Evolutionary conservation across 192 early-diverging fungal species (phyloP).

Genomic region (Gamsiella multidivaricata): DNA sequence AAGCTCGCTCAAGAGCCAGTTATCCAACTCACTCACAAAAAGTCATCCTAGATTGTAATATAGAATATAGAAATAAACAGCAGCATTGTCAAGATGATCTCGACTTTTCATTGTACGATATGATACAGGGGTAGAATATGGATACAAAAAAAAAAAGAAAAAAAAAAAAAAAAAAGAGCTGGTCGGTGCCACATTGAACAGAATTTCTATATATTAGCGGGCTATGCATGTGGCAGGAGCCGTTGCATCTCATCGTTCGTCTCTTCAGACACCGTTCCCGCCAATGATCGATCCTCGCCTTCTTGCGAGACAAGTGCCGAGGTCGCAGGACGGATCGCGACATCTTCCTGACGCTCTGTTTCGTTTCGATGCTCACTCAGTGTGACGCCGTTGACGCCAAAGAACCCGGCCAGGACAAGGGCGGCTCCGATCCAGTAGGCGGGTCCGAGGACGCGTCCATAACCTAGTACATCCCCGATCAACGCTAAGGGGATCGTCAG

Average conservation of each 20-base stretch:
- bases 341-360: conserved; percentile 28
- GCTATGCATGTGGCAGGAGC: no score
- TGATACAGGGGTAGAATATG: no score
- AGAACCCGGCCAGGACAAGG: conserved; percentile 74
- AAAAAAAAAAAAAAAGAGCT: no score
- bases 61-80: no score
- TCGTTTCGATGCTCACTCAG: conserved; percentile 53
- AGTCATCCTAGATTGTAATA: not conserved
- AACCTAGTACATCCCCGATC: conserved; percentile 75
- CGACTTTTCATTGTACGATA: no score
- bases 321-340: conserved; percentile 36
- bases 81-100: no score
- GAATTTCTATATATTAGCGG: no score
- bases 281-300: not conserved
- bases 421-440: conserved; percentile 74
- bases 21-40: conserved; percentile 35
- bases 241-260: no score
- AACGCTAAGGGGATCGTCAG: conserved; percentile 67
- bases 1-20: conserved; percentile 14
- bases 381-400: conserved; percentile 67
- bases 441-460: conserved; percentile 61
- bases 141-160: no score
- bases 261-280: no score
- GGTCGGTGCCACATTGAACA: no score
- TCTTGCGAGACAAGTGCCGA: conserved; percentile 30